Conservation (phyloP, 768 basidiomycete genomes). For the Pulveroboletus sp. region DNA sequence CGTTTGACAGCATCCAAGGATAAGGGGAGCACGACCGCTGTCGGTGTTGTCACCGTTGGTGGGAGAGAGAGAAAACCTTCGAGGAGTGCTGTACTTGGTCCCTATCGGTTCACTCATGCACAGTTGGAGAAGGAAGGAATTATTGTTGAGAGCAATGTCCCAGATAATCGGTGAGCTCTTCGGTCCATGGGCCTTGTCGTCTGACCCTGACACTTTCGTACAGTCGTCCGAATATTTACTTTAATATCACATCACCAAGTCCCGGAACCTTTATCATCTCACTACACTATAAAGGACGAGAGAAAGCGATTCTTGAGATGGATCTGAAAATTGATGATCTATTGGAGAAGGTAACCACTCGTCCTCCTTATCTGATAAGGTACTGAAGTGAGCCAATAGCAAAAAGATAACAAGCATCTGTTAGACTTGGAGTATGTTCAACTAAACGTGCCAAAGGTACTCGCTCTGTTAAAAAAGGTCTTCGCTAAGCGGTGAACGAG, state of each 20-base stretch:
- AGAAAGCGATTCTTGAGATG: slow-evolving; percentile 99
- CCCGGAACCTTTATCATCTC: slow-evolving; percentile 99
- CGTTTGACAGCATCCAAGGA: slow-evolving; percentile 85
- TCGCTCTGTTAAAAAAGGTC: slow-evolving; percentile 90
- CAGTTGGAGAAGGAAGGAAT: slow-evolving; percentile 99
- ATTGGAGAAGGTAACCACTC: slow-evolving; percentile 79
- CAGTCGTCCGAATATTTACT: slow-evolving; percentile 97
- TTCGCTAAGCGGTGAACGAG: slow-evolving; percentile 77
- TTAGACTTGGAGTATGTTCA: slow-evolving; percentile 98
- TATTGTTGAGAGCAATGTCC: slow-evolving; percentile 98
- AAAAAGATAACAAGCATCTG: slow-evolving; percentile 98
- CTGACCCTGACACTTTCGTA: background rate
- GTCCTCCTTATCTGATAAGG: background rate
- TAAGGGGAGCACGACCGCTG: slow-evolving; percentile 82
- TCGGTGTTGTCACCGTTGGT: slow-evolving; percentile 93
- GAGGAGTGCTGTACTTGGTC: slow-evolving; percentile 86
- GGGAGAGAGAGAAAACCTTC: slow-evolving; percentile 95
- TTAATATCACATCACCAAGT: slow-evolving; percentile 97
- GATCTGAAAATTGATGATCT: slow-evolving; percentile 98
- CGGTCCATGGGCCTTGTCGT: background rate
- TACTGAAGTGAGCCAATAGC: slow-evolving; percentile 49
- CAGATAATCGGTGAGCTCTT: slow-evolving; percentile 82
- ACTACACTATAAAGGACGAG: slow-evolving; percentile 96
- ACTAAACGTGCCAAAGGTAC: slow-evolving; percentile 92
- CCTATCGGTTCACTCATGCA: slow-evolving; percentile 96